Evolutionary conservation across 257 asterid genomes (phyloP).

Genomic region (Paraleonurus japonicus): DNA sequence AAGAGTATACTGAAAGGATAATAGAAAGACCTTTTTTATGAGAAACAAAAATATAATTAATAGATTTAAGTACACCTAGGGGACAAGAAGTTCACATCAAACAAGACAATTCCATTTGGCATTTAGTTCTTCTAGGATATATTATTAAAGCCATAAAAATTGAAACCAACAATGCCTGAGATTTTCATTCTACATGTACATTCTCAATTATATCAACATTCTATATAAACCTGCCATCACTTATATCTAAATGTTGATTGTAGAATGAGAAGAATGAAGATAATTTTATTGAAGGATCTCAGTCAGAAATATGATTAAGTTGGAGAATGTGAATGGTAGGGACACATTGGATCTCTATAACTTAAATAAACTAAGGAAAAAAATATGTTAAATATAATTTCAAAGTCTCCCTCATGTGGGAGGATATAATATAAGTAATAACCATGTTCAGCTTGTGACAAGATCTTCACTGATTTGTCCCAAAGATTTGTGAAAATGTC

Average conservation of each 20-base stretch:
- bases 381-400: neutral
- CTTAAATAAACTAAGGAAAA: neutral
- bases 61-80: neutral
- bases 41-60: neutral
- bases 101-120: neutral
- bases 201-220: neutral
- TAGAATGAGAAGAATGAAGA: neutral
- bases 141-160: neutral
- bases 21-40: neutral
- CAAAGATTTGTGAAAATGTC: too few relatives aligned
- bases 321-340: neutral
- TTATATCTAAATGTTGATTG: neutral
- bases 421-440: too few relatives aligned
- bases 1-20: neutral
- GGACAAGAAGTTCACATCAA: neutral
- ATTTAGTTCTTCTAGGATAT: neutral
- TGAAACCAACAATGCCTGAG: neutral
- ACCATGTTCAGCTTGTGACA: too few relatives aligned
- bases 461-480: too few relatives aligned
- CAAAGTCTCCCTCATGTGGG: neutral
- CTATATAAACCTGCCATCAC: neutral
- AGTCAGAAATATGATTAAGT: neutral
- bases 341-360: neutral
- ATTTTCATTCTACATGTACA: neutral
- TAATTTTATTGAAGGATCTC: neutral